A percentile compares a stretch with the other conserved stretches of the same genome.
These are phyloP conservation scores for Dryadomyces quercivorus DNA, from an alignment of 2,329 filamentous ascomycete genomes.

Conservation along the genomic window DNA sequence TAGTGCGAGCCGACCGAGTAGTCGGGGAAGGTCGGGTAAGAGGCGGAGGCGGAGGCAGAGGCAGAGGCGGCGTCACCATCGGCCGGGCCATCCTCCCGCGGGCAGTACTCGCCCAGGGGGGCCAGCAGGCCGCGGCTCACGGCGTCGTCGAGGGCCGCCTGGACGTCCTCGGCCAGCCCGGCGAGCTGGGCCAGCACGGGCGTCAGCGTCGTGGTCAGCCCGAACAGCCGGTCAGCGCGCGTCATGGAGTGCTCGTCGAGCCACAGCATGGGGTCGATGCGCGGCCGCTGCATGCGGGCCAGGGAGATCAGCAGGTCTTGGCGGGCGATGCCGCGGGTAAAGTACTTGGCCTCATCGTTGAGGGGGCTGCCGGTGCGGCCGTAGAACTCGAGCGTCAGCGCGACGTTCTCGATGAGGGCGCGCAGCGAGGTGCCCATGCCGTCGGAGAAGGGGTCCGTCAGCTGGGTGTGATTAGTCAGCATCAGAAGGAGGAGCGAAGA, in stretches of 20 bases:
- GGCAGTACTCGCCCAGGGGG: too few relatives aligned
- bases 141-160: slow-evolving; percentile 1
- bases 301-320: slow-evolving; percentile 10
- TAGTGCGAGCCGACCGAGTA: neutral
- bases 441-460: slow-evolving; percentile 9
- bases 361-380: slow-evolving; percentile 5
- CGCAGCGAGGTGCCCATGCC: slow-evolving; percentile 8
- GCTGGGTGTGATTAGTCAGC: neutral
- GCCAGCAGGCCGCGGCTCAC: neutral
- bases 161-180: slow-evolving; percentile 10
- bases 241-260: slow-evolving; percentile 8
- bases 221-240: slow-evolving; percentile 11
- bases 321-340: slow-evolving; percentile 10
- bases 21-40: neutral
- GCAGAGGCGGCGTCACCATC: too few relatives aligned
- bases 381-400: slow-evolving; percentile 8
- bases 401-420: slow-evolving; percentile 10
- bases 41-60: neutral
- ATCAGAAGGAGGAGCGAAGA: neutral
- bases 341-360: slow-evolving; percentile 9
- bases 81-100: neutral
- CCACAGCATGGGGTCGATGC: slow-evolving; percentile 8
- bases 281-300: slow-evolving; percentile 9
- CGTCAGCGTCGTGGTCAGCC: slow-evolving; percentile 7
- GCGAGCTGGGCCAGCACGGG: slow-evolving; percentile 8